Conservation (phyloP, 106 monocot species). For the Platanthera guangdongensis region DNA sequence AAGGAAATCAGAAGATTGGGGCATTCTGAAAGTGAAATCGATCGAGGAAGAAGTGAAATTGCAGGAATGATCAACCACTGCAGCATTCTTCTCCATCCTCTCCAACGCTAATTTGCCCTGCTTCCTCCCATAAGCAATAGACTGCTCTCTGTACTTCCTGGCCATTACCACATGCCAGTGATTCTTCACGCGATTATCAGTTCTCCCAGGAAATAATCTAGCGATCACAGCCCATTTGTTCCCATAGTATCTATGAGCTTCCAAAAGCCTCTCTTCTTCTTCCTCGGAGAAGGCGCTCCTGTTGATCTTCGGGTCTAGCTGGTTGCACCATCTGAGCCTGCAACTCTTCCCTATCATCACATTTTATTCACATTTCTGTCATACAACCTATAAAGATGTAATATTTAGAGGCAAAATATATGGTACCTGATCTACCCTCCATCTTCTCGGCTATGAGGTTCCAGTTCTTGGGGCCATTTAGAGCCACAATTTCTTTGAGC, state of each 20-base stretch:
- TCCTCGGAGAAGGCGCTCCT: constrained; percentile 16
- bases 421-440: constrained; percentile 76
- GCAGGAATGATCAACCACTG: too few relatives aligned
- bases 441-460: constrained; percentile 84
- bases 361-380: neutral
- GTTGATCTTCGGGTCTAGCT: constrained; percentile 20
- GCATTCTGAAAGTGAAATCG: too few relatives aligned
- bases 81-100: too few relatives aligned
- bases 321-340: constrained; percentile 28
- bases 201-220: constrained; percentile 18
- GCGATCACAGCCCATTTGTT: constrained; percentile 25
- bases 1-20: too few relatives aligned
- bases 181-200: constrained; percentile 23
- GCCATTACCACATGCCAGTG: constrained; percentile 29
- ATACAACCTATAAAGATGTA: neutral
- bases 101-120: too few relatives aligned
- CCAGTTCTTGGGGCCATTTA: constrained; percentile 82
- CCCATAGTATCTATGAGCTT: constrained; percentile 12
- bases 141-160: constrained; percentile 13
- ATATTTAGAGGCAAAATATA: neutral
- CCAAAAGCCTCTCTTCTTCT: constrained; percentile 18
- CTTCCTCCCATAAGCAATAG: neutral
- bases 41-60: too few relatives aligned
- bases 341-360: constrained; percentile 19
- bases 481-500: constrained; percentile 75